Percentiles rank a stretch among this genome's conserved stretches.
phyloP scores from a whole-genome alignment of 495 filamentous ascomycete genomes.

The Opeltia flavorubescens region DNA sequence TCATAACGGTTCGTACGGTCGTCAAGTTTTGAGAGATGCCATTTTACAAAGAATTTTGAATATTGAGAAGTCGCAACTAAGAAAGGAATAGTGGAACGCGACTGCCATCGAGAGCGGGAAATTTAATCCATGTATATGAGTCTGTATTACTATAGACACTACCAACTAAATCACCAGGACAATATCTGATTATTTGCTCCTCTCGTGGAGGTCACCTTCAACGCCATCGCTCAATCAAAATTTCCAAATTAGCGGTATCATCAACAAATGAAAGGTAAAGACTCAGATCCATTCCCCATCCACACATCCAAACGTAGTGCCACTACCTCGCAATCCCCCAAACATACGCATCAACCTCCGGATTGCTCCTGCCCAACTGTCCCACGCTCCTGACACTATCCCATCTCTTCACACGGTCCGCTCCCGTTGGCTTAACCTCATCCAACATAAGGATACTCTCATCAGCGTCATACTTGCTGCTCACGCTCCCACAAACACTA shows the following conservation, averaged over 20 bases:
- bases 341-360: constrained; percentile 14
- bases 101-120: not conserved
- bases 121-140: not conserved
- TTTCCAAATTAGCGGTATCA: not conserved
- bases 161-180: not conserved
- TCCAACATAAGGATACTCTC: not conserved
- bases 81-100: too few relatives aligned
- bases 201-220: not conserved
- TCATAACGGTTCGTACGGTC: too few relatives aligned
- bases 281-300: not conserved
- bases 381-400: constrained; percentile 3
- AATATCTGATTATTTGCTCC: not conserved
- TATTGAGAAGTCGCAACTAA: too few relatives aligned
- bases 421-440: not conserved
- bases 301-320: not conserved
- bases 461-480: constrained; percentile 8
- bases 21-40: too few relatives aligned
- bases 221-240: not conserved
- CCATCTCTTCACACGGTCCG: constrained; percentile 1
- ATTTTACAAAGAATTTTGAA: too few relatives aligned
- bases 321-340: not conserved
- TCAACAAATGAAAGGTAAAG: not conserved
- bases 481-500: constrained; percentile 13
- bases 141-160: too few relatives aligned
- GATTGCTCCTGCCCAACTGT: constrained; percentile 6